Evolutionary conservation across 2,329 filamentous ascomycete genomes (phyloP).

Genomic region (Fusarium anthophilum): DNA sequence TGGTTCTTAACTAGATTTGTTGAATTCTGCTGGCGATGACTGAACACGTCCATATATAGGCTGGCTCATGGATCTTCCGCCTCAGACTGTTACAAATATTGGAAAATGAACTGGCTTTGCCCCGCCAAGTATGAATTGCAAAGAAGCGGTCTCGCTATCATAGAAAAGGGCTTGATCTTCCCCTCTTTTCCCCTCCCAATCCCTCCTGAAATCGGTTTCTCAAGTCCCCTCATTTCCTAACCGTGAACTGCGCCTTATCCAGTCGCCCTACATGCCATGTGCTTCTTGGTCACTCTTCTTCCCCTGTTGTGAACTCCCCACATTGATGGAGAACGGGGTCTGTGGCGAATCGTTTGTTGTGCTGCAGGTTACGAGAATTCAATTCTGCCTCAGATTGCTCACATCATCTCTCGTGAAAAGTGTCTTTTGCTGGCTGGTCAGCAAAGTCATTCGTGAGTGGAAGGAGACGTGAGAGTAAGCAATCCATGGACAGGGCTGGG

Average conservation of each 20-base stretch:
- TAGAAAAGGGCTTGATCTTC: slow-evolving; percentile 7
- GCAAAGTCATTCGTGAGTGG: background rate
- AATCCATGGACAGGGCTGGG: slow-evolving; percentile 26
- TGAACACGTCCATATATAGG: background rate
- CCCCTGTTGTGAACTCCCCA: slow-evolving; percentile 34
- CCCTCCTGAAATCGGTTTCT: slow-evolving; percentile 13
- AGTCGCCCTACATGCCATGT: slow-evolving; percentile 22
- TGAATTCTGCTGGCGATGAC: background rate
- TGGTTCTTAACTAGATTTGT: background rate
- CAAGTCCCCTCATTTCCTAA: slow-evolving; percentile 8
- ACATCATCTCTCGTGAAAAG: slow-evolving; percentile 1
- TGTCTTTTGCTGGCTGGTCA: slow-evolving; percentile 15
- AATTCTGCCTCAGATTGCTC: slow-evolving; percentile 2
- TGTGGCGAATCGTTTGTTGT: slow-evolving; percentile 29
- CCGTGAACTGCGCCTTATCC: slow-evolving; percentile 29
- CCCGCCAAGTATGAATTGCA: background rate
- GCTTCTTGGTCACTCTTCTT: slow-evolving; percentile 14
- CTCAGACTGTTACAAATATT: background rate
- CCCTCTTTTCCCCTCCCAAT: slow-evolving; percentile 18
- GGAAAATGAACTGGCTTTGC: background rate
- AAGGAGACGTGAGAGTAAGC: slow-evolving; percentile 3
- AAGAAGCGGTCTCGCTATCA: background rate
- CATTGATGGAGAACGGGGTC: slow-evolving; percentile 26
- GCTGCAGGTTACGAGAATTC: slow-evolving; percentile 2
- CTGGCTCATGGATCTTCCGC: background rate